Percentiles rank a stretch among this genome's conserved stretches.
Evolutionary conservation across 306 rosid species (phyloP).

Genomic region (Prunus campanulata): DNA sequence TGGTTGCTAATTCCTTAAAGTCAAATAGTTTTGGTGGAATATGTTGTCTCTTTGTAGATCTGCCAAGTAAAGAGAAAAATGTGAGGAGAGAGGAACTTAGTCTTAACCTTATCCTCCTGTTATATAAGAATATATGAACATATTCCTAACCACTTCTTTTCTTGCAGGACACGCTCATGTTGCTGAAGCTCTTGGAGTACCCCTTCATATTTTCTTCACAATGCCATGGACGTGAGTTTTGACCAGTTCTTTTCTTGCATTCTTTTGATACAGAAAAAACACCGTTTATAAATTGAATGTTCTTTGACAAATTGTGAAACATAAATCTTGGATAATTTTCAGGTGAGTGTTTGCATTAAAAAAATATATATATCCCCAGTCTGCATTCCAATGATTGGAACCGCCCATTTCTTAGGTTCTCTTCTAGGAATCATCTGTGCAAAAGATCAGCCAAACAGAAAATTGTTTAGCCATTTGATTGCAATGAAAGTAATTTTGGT

Average conservation of each 20-base stretch:
- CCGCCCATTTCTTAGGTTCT: background rate
- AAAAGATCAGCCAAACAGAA: too few relatives aligned
- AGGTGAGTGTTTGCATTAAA: background rate
- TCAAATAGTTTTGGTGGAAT: background rate
- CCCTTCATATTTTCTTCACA: slow-evolving; percentile 96
- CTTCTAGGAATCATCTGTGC: too few relatives aligned
- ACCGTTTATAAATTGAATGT: background rate
- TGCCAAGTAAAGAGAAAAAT: background rate
- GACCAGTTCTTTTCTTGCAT: slow-evolving; percentile 4
- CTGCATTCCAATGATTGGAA: background rate
- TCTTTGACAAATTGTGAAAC: background rate
- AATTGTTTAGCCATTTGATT: too few relatives aligned
- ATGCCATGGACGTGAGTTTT: slow-evolving; percentile 99
- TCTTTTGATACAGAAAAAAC: background rate
- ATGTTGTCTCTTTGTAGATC: background rate
- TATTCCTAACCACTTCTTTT: background rate
- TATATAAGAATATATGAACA: background rate
- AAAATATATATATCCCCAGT: too few relatives aligned
- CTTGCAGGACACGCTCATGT: slow-evolving; percentile 85
- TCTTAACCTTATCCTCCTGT: background rate
- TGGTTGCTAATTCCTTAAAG: background rate
- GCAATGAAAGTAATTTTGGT: too few relatives aligned
- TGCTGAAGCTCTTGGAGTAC: slow-evolving; percentile 96
- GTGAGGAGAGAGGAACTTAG: background rate
- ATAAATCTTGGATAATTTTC: background rate